Evolutionary conservation across 441 rosid genomes (phyloP), one percentile per base, ranked within the genome.

Genomic region (Sinapis alba): DNA sequence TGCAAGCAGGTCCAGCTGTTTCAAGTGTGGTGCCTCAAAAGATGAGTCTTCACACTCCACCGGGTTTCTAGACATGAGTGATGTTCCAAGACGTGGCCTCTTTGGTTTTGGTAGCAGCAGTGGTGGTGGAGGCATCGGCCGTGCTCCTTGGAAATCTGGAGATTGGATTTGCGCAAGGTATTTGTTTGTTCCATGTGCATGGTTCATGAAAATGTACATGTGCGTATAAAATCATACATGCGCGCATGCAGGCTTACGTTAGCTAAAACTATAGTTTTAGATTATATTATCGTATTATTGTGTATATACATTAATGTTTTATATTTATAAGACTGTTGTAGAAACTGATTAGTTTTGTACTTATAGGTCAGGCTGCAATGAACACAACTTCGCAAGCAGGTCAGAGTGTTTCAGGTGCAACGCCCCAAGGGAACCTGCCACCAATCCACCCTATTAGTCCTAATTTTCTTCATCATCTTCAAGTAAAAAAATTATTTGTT

Each of bases 81-180:
- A 91, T 16, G 65, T 73, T 78, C 75, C 90, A 5, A 76, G 89
- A 67, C 77, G 84, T 50, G 73, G 83, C 65, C 60, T 80, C 69
- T 81, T 86, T 74, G 89, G 88, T 15, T 85, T 84, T n/a, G 86
- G 84, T 0, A 78, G 80, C 20, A 79, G 77, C 24, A 72, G 84
- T 54, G 68, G 77, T 43, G 78, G 85, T 64, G 66, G 56, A 50
- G 78, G 85, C 68, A 73, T 81, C 20, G 79, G 90, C 59, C 90
- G 89, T 28, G 78, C 96, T 5, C 80, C 86, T 38, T 94, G 97
- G 97, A 94, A 94, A 80, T 87, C 97, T 20, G 98, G 98, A 0
- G 98, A 92, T 79, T 94, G 98, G 98, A 86, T 92, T 78, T 94
- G 97, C 85, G 67, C 90, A 68, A 92, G 95, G 98, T 94, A 63